Evolutionary conservation across 345 rosid genomes (phyloP), one percentile per base, ranked within the genome.

Genomic region (Cardamine chenopodiifolia): DNA sequence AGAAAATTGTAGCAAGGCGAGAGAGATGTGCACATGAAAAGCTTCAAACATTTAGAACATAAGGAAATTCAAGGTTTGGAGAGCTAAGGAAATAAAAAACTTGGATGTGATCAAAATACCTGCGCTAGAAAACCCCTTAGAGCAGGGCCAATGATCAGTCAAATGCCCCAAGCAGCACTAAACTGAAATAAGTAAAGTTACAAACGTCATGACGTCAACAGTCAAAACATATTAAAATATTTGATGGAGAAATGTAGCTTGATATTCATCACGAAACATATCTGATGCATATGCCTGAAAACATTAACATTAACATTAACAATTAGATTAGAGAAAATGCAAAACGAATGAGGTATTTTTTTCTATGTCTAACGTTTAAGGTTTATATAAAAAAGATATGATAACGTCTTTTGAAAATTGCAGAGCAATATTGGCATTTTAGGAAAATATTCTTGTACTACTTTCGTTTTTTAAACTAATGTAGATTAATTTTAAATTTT

Each of bases 141-240:
- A 54, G 98, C 96, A 34, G 98, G 98, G 44, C 98, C 98, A 80
- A 94, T 85, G 74, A 94, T 83, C 78, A 94, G 80, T 63, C 98
- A 97, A 22, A 88, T 87, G 2, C 97, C 97, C 98, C 98, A 94
- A 45, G 98, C 82, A 44, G 99, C 90, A 68, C 99, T 90, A 26
- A 92, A 83, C 99, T 94, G 93, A 66, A 78, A 78, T 22, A 15
- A 12, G 4, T 18, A 15, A 42, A 62, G 42, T 45, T 23, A 8
- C 48, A 17, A 26, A 52, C 12, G 1, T 25, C 48, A 80, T 7
- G 42, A 55, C 29, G 19, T 25, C 47, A 29, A 56, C 28, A 19
- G 32, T n/a, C 55, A n/a, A n/a, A 59, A 66, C 65, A 67, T 54
- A 47, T 35, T 10, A 60, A 59, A 18, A 10, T 13, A 59, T 22